Evolutionary conservation across 176 grass and related monocot species (phyloP).

Genomic region (Sorghum bicolor): Sorghum_bicolor_NCBIv3 NC_012872.2:59534001-59534500

Average conservation of each 20-base stretch:
- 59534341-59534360: not conserved
- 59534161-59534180: not conserved
- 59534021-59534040: not conserved
- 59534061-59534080: not conserved
- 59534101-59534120: not conserved
- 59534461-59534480: not conserved
- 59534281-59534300: not conserved
- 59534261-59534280: not conserved
- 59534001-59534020: conserved; percentile 36
- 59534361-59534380: not conserved
- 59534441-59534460: not conserved
- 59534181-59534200: not conserved
- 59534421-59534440: not conserved
- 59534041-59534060: not conserved
- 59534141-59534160: conserved; percentile 17
- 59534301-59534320: not conserved
- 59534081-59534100: conserved; percentile 12
- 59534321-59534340: not conserved
- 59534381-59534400: not conserved
- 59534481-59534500: not conserved
- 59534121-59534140: conserved; percentile 6
- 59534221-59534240: not conserved
- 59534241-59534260: not conserved
- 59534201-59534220: not conserved
- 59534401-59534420: conserved; percentile 6